A percentile compares a stretch with the other conserved stretches of the same genome.
phyloP scores from a whole-genome alignment of 345 rosid species.

The Bruguiera gymnorhiza region DNA sequence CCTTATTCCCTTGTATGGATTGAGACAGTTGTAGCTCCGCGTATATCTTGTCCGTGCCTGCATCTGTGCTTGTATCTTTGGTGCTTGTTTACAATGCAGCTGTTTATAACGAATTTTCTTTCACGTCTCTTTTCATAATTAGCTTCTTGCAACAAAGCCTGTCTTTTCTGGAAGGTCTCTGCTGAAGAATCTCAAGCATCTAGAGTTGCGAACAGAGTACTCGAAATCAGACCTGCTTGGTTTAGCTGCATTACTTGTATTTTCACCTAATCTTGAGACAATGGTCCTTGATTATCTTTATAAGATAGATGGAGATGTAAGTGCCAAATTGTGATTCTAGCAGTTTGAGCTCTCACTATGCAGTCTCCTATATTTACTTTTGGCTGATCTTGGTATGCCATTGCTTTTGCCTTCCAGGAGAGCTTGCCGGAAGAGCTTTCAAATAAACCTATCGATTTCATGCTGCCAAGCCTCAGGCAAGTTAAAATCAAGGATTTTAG shows the following conservation, averaged over 20 bases:
- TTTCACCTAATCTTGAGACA: not conserved
- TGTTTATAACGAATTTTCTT: not conserved
- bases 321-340: not conserved
- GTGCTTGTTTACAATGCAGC: not conserved
- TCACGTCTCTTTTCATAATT: not conserved
- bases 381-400: too few species aligned
- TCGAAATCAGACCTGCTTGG: constrained; percentile 10
- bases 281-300: constrained; percentile 10
- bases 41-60: not conserved
- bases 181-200: not conserved
- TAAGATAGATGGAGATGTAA: constrained; percentile 11
- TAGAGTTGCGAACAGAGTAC: constrained; percentile 1
- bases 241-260: constrained; percentile 7
- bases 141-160: not conserved
- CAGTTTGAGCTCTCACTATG: not conserved
- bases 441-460: not conserved
- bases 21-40: not conserved
- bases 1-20: not conserved
- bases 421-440: constrained; percentile 7
- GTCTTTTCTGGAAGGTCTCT: not conserved
- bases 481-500: constrained; percentile 3
- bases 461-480: not conserved
- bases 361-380: not conserved
- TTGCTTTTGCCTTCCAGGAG: constrained; percentile 3
- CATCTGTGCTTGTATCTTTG: not conserved